Evolutionary conservation across 768 basidiomycete species (phyloP), one percentile per base, ranked within the genome.

Genomic region (Leccinum arenicola): DNA sequence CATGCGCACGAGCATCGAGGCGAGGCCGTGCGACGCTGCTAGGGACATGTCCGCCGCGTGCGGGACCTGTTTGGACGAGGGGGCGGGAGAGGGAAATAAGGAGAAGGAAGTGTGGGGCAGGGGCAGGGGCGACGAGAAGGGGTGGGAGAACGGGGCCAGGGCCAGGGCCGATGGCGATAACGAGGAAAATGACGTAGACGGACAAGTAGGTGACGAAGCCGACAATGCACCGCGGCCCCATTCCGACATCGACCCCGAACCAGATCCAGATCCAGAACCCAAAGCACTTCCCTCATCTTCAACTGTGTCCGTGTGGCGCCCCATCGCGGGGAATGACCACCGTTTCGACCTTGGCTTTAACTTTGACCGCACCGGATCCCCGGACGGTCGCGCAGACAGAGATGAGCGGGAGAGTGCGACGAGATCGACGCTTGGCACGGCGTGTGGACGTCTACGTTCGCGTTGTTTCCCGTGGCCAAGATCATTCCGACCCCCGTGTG

Each of bases 1-100:
- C 71, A 85, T 80, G 57, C 66, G 67, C 10, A 69, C 63, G 3
- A 84, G 60, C 15, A 73, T 63, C 48, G 66, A 58, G 7, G 66
- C 63, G 14, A 77, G 65, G 2, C 77, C 78, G 6, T 74, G 62
- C 9, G 60, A 49, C 0, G 62, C 53, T 12, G 56, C 36, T 5
- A 74, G 17, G 27, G 57, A 19, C 2, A 71, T 1, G 21, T 72
- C 71, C 0, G 52, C 10, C 0, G 60, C 52, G 23, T 70, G 65
- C 9, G 48, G 48, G 7, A 17, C 25, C 23, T 6, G 19, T 19
- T 45, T 19, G 19, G 5, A 21, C 43, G 43, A 19, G 43, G 43
- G 5, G 9, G 8, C 23, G 7, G 25, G 15, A 49, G 48, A 23
- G 23, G 21, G 48, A 17, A 17, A 23, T 15, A 27, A 23, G 48